These are phyloP conservation scores for Pelargonium cotyledonis DNA, from an alignment of 441 rosid species.

Conservation along the genomic window DNA sequence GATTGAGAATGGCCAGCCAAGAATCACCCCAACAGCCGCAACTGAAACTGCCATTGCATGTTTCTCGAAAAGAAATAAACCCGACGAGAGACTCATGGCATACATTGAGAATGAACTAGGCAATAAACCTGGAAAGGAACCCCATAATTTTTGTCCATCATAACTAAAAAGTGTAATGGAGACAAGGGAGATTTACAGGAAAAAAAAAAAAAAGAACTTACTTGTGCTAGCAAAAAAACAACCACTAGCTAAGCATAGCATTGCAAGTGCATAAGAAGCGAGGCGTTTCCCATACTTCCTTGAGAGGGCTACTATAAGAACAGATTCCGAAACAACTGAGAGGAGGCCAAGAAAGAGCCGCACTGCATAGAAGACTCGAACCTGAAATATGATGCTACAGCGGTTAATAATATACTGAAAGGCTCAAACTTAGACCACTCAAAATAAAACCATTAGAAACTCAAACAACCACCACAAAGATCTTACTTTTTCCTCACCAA, in stretches of 20 bases:
- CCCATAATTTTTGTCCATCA: neutral
- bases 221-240: conserved; percentile 98
- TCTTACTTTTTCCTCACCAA: conserved; percentile 67
- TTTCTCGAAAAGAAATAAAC: conserved; percentile 77
- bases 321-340: conserved; percentile 73
- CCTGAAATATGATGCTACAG: conserved; percentile 32
- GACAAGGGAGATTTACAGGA: too few relatives aligned
- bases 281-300: conserved; percentile 84
- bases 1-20: conserved; percentile 94
- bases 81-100: conserved; percentile 88
- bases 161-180: too few relatives aligned
- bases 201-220: conserved; percentile 35
- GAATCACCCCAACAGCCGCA: conserved; percentile 66
- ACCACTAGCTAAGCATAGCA: conserved; percentile 94
- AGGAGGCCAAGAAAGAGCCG: conserved; percentile 79
- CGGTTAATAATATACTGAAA: neutral
- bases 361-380: conserved; percentile 84
- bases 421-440: neutral
- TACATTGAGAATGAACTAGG: conserved; percentile 98
- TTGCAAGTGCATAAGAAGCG: conserved; percentile 80
- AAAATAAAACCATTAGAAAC: neutral
- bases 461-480: conserved; percentile 4
- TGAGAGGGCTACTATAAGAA: conserved; percentile 79
- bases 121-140: conserved; percentile 57
- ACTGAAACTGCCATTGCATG: conserved; percentile 61